Percentiles rank a stretch among this genome's conserved stretches.
Conservation (phyloP, 1,139 yeast species). For the Tardiomyces digboiensis region DNA sequence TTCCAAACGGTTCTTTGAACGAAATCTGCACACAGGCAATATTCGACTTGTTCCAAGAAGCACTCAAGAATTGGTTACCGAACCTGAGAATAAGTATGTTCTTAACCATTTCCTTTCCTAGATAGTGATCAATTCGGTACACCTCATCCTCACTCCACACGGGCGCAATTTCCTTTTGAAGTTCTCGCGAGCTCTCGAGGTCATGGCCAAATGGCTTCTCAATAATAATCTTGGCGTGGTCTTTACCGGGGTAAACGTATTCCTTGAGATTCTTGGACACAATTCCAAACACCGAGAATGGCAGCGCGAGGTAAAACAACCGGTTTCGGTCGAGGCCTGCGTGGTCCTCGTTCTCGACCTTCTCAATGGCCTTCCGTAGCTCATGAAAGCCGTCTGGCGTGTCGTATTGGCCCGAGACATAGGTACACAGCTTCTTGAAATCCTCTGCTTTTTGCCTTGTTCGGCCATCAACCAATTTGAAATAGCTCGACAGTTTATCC, state of each 20-base stretch:
- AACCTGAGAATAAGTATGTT: conserved; percentile 82
- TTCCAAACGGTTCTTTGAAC: conserved; percentile 95
- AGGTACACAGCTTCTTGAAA: conserved; percentile 56
- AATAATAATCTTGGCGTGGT: conserved; percentile 73
- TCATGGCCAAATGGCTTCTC: conserved; percentile 99
- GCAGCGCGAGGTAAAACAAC: conserved; percentile 85
- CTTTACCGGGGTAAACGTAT: conserved; percentile 52
- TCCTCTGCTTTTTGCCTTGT: conserved; percentile 40
- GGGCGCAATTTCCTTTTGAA: conserved; percentile 74
- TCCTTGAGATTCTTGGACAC: conserved; percentile 71
- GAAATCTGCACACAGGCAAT: conserved; percentile 76
- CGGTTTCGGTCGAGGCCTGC: conserved; percentile 39
- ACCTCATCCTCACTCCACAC: conserved; percentile 86
- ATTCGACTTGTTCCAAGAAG: conserved; percentile 79
- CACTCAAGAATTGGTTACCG: conserved; percentile 76
- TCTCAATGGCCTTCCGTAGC: conserved; percentile 45
- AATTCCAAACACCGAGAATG: conserved; percentile 81
- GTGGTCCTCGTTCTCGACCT: conserved; percentile 41
- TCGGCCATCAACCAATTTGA: conserved; percentile 47
- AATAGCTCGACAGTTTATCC: conserved; percentile 51
- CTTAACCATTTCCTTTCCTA: conserved; percentile 98
- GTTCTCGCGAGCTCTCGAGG: conserved; percentile 61
- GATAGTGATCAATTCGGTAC: conserved; percentile 92
- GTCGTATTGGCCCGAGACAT: conserved; percentile 76
- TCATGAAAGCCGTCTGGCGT: conserved; percentile 57